Conservation (phyloP, 2,329 filamentous ascomycete species). For the Lecanicillium sp. region DNA sequence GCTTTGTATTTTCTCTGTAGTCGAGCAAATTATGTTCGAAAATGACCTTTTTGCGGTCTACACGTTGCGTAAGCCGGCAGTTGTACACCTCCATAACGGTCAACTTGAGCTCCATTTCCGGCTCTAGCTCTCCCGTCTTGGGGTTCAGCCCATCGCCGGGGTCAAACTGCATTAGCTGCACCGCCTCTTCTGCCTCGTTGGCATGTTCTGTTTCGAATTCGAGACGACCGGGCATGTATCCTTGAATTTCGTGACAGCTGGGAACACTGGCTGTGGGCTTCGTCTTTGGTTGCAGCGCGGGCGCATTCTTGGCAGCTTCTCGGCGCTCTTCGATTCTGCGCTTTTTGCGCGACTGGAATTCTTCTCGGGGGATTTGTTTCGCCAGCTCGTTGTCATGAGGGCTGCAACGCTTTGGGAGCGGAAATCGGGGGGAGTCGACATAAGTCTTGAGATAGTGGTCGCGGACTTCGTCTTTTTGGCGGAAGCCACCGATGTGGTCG, state of each 20-base stretch:
- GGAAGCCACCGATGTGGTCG: conserved; percentile 93
- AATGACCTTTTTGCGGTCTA: conserved; percentile 91
- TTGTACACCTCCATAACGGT: conserved; percentile 99
- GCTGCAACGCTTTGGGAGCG: conserved; percentile 78
- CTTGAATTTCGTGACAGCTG: conserved; percentile 94
- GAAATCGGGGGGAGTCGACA: conserved; percentile 75
- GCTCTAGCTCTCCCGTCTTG: conserved; percentile 76
- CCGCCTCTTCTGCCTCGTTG: conserved; percentile 96
- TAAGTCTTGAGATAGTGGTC: conserved; percentile 91
- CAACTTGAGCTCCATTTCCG: conserved; percentile 95
- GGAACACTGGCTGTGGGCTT: conserved; percentile 95
- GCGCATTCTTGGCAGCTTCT: conserved; percentile 76
- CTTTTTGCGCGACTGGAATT: conserved; percentile 92
- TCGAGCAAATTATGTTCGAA: conserved; percentile 93
- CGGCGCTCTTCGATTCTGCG: conserved; percentile 86
- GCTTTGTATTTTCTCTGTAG: conserved; percentile 81
- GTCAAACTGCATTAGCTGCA: conserved; percentile 97
- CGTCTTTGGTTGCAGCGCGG: conserved; percentile 80
- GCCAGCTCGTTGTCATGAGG: conserved; percentile 74
- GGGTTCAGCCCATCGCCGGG: conserved; percentile 90
- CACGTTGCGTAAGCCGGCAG: conserved; percentile 78
- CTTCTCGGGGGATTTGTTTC: conserved; percentile 76
- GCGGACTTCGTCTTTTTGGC: conserved; percentile 89
- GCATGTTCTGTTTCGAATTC: conserved; percentile 98
- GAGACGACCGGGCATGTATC: conserved; percentile 94